Evolutionary conservation across 352 stramenopile species (phyloP), one percentile per base, ranked within the genome.

Genomic region (Phytophthora chlamydospora): DNA sequence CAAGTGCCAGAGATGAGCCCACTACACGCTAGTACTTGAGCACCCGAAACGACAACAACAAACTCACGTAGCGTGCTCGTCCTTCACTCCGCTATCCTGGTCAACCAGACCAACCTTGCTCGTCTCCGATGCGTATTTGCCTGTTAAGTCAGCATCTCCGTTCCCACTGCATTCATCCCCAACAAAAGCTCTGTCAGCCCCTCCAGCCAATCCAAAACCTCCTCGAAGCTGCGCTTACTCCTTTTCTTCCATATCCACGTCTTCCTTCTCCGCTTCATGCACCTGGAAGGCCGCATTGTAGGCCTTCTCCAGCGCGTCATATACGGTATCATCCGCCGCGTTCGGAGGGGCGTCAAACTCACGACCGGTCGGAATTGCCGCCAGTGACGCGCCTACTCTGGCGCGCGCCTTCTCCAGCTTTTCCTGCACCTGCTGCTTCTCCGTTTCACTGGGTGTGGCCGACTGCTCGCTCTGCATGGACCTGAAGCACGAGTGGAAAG

Each of bases 271-370:
- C 13, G 51, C 36, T 0, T 55, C 32, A 46, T 53, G 70, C 38
- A 75, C 73, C 14, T 54, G 32, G 50, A 89, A 88, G 9, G 78
- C 76, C 12, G 70, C 48, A 54, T 83, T 80, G 51, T 86, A 86
- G 17, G 73, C 71, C 51, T 88, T 91, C 50, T 89, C 75, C 36
- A 89, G 45, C n/a, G 71, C 72, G 42, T 86, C 75, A 42, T 89
- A 83, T 19, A 57, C 62, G 1, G 50, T 27, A 47, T 82, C 73
- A 14, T 78, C 59, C 36, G 51, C 53, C 19, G 31, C 31, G 34
- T 83, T 73, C 1, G 76, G 78, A 1, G 48, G 48, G 17, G 66
- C 51, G 58, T 93, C 84, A 44, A 88, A 93, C 45, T 78, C 70
- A 6, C 76, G 75, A 24, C 80, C 84, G 10, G 59, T 81, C 7